Base-by-base conservation (phyloP, 768 basidiomycete species). In the Boletus rubroflammeus region DNA sequence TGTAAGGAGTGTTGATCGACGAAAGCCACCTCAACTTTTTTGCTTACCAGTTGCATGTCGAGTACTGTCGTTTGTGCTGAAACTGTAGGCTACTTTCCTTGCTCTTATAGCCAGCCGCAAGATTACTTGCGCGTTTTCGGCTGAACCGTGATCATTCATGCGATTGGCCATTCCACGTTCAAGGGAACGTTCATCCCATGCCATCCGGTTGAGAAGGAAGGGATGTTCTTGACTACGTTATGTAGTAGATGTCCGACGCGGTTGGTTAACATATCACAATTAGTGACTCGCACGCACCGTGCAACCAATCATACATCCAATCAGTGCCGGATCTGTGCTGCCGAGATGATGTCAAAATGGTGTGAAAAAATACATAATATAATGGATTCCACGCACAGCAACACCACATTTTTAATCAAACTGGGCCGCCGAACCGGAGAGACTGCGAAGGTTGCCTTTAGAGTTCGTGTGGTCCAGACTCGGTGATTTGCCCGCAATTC, bases 1-100 rank as follows among this genome's bases (percentile, higher is more conserved):
- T 38, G 36, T 38, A 8, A 38, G n/a, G n/a, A 21, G 1, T 17
- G 41, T 42, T 1, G 10, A 15, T 42, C 25, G 25, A 42, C 15
- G 41, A 42, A 42, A 17, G 8, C 15, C 41, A 42, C 2, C 7
- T 17, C 7, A 42, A 10, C 6, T 9, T 9, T 9, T 42, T 25
- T 25, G 25, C 41, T 26, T 26, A 64, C 51, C 46, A 58, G 31
- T 44, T 47, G 36, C 58, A 61, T 55, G 38, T 55, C 7, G 17
- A 50, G 21, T 19, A 14, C 23, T 38, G 41, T 1, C 6, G 35
- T 44, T 47, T 1, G 6, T 45, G 36, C 17, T 34, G n/a, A 40
- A n/a, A 40, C 4, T 0, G 19, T 5, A 14, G 29, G 35, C 15
- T 32, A 6, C 19, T 14, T 13, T 0, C 34, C 38, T 51, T 19